Evolutionary conservation across 129 eudicot genomes (phyloP).

Genomic region (Flaveria sonorensis): DNA sequence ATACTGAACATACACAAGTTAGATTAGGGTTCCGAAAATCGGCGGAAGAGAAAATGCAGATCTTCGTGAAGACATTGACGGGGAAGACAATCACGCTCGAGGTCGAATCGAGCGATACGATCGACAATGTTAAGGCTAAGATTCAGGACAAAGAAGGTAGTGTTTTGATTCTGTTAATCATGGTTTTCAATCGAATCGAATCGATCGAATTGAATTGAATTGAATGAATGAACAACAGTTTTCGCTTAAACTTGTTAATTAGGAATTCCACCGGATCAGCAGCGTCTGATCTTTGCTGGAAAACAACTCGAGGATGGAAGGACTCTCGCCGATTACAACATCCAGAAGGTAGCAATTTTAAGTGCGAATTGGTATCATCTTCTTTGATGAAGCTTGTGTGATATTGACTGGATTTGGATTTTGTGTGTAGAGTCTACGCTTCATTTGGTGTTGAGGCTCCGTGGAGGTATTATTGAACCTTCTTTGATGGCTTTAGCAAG

Average conservation of each 20-base stretch:
- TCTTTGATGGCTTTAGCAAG: slow-evolving; percentile 68
- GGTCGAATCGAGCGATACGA: slow-evolving; percentile 65
- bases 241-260: background rate
- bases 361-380: too few species aligned
- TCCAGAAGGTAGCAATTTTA: slow-evolving; percentile 45
- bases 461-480: slow-evolving; percentile 72
- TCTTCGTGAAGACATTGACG: slow-evolving; percentile 67
- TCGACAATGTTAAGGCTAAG: slow-evolving; percentile 63
- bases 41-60: slow-evolving; percentile 54
- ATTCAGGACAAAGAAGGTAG: slow-evolving; percentile 74
- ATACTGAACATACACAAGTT: background rate
- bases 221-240: background rate
- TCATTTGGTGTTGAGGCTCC: slow-evolving; percentile 69
- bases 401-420: background rate
- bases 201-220: background rate
- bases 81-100: slow-evolving; percentile 77
- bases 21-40: slow-evolving; percentile 4
- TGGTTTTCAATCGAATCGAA: background rate
- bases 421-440: slow-evolving; percentile 52
- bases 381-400: background rate
- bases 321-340: slow-evolving; percentile 64
- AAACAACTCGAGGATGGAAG: slow-evolving; percentile 69
- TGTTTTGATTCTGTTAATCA: background rate
- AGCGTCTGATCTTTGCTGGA: slow-evolving; percentile 59
- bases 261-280: slow-evolving; percentile 69